Base-by-base conservation (phyloP, 768 basidiomycete genomes). In the Panellus pusillus region DNA sequence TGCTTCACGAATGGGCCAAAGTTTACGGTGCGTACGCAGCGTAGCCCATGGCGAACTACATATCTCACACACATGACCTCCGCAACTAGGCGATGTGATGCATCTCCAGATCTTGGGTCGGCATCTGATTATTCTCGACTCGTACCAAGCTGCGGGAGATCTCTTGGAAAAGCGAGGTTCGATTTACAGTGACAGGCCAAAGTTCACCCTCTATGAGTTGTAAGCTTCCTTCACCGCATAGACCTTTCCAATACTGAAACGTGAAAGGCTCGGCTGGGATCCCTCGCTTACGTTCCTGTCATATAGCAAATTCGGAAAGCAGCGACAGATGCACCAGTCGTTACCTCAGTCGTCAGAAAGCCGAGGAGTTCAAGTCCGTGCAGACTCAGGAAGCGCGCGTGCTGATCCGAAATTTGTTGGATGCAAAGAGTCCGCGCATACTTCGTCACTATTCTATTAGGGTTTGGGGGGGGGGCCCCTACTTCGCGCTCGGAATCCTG, bases 161-260 rank as follows among this genome's bases (percentile, higher is more conserved):
- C 40, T 74, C 2, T 61, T 74, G 9, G 72, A 70, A 2, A 70
- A 65, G 44, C 58, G 70, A 31, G 60, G 68, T 9, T 6, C 51
- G 9, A 67, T 60, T 38, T 71, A 66, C 47, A 66, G 70, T 1
- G 45, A 62, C 24, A 36, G 58, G 15, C 62, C 57, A 14, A 24
- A 36, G 9, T 54, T 65, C 20, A 42, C 57, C 11, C 36, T 64
- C 5, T 60, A 52, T 31, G 50, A 61, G 44, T n/a, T 66, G 65
- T 67, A 44, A 27, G 54, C 32, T 44, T 19, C 6, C 8, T 41
- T 14, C 17, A 15, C n/a, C 20, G 8, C 38, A 17, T 47, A 37
- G n/a, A 1, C 19, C 32, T 43, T 12, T 3, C 13, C 2, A 28
- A 18, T 12, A 5, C 15, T 14, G 17, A 2, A 8, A 36, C n/a